Evolutionary conservation across 176 grass and related monocot genomes (phyloP), one percentile per base, ranked within the genome.

Genomic region (Thalia dealbata): DNA sequence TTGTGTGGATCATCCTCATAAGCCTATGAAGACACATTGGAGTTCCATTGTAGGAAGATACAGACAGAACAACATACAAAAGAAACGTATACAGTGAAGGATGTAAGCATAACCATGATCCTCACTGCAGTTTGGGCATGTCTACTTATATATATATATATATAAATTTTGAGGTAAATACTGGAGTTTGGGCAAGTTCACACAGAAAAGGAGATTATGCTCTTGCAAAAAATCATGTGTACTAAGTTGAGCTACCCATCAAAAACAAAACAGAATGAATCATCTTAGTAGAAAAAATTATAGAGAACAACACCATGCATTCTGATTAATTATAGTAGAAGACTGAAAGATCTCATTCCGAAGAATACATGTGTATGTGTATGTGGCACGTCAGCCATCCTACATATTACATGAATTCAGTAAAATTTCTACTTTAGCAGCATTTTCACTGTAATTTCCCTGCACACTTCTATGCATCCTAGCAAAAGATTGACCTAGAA

Each of bases 1-100:
- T 86, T 86, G 35, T 30, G 21, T 46, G 73, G 75, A 61, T 79
- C 87, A 82, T 86, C 85, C 63, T 81, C 66, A 28, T 99, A 99
- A 83, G 85, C 68, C 95, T 99, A 85, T 14, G 59, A 58, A 58
- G 29, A 77, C 48, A 63, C 18, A 80, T 21, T 48, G 14, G 71
- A 68, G 14, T 23, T 64, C 1, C 13, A 52, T 63, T 52, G 22
- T 32, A 24, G 32, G n/a, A 3, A 18, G 3, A 10, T 7, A 41
- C 38, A 41, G 2, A 67, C 35, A 28, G 28, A 7, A 67, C 19
- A 16, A 67, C 19, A 38, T 30, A 15, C 12, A 16, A 3, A 29
- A 32, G 23, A 10, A 48, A 46, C 14, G 18, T 24, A n/a, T 58
- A 58, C 21, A 58, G 21, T 58, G 54, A 22, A 43, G 11, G 38